These are phyloP conservation scores for Kickxella alabastrina DNA, from an alignment of 192 early-diverging fungal genomes.

Conservation along the genomic window DNA sequence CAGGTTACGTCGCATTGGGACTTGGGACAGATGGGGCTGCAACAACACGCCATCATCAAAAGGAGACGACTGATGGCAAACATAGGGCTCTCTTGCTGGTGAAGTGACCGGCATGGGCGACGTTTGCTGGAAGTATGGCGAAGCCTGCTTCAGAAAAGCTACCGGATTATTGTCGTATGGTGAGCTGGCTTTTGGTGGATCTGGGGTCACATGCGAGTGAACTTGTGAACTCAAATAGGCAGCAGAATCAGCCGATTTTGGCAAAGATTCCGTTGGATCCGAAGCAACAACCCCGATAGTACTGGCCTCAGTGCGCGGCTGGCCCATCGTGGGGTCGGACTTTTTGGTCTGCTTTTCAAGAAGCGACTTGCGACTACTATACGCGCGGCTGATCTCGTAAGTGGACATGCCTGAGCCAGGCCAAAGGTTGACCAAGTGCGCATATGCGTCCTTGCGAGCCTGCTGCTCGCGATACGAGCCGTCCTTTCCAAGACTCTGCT, in stretches of 20 bases:
- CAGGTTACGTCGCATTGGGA: background rate
- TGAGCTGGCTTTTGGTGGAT: background rate
- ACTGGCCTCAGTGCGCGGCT: no score
- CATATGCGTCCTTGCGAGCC: constrained; percentile 51
- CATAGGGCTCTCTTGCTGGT: background rate
- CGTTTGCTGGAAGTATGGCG: constrained; percentile 5
- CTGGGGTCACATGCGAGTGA: no score
- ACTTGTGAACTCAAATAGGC: no score
- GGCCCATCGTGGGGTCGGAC: constrained; percentile 7
- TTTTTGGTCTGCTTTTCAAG: constrained; percentile 46
- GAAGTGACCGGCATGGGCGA: background rate
- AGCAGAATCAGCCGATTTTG: constrained; percentile 1
- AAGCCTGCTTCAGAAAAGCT: no score
- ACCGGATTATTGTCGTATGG: no score
- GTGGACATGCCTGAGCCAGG: constrained; percentile 47
- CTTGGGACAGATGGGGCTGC: background rate
- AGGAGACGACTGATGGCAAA: no score
- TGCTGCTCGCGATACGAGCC: constrained; percentile 47
- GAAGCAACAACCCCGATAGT: no score
- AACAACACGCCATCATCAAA: no score
- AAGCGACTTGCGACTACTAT: constrained; percentile 50
- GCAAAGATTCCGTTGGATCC: background rate
- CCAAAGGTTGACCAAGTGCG: constrained; percentile 47
- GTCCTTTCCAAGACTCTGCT: constrained; percentile 15
- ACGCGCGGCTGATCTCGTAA: constrained; percentile 51